Conservation (phyloP, 73 alveolate species). For the Strombidium stylifer region DNA sequence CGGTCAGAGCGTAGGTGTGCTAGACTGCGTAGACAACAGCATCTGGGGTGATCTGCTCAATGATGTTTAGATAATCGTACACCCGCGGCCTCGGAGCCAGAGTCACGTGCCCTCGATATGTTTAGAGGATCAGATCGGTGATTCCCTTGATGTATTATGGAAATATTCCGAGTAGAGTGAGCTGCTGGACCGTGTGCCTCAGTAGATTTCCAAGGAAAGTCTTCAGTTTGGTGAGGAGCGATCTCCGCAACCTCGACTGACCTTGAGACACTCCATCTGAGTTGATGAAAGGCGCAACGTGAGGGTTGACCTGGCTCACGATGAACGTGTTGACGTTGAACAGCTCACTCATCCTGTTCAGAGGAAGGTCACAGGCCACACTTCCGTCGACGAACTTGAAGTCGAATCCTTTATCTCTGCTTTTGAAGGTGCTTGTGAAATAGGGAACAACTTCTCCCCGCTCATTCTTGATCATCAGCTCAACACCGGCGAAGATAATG, state of each 20-base stretch:
- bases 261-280: constrained; percentile 65
- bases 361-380: constrained; percentile 63
- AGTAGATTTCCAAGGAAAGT: constrained; percentile 49
- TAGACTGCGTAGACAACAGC: constrained; percentile 39
- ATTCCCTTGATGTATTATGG: constrained; percentile 29
- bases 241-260: constrained; percentile 24
- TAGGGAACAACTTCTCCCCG: constrained; percentile 51
- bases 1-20: constrained; percentile 34
- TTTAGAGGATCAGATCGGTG: constrained; percentile 28
- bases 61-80: constrained; percentile 38
- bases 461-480: constrained; percentile 55
- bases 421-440: constrained; percentile 6
- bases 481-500: constrained; percentile 57
- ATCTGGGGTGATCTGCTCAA: constrained; percentile 56
- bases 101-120: constrained; percentile 66
- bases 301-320: constrained; percentile 68
- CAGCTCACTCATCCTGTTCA: constrained; percentile 72
- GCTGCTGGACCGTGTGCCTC: constrained; percentile 18
- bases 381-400: constrained; percentile 74
- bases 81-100: constrained; percentile 48
- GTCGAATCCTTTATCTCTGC: too few species aligned
- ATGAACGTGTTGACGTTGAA: constrained; percentile 73
- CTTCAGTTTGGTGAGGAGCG: constrained; percentile 24
- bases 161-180: constrained; percentile 27
- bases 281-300: constrained; percentile 59